Conservation (phyloP, 257 asterid species). For the Solanum dulcamara region DNA sequence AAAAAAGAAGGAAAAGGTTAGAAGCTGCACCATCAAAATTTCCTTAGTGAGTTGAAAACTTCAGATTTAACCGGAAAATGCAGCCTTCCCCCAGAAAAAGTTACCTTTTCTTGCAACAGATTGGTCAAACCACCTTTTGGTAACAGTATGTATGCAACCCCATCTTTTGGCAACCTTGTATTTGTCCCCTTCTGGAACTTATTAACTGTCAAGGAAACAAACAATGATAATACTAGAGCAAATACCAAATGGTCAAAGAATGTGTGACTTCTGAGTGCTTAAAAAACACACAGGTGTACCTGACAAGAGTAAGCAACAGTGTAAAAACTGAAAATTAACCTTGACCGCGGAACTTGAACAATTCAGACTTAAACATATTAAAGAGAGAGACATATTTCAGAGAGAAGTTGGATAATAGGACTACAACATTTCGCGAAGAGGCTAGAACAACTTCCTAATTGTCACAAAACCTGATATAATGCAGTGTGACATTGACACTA, state of each 20-base stretch:
- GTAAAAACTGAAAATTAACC: not conserved
- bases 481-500: not conserved
- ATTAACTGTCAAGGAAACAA: conserved; percentile 50
- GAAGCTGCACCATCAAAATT: conserved; percentile 10
- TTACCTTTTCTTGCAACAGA: conserved; percentile 86
- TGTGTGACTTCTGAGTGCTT: not conserved
- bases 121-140: conserved; percentile 79
- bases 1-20: conserved; percentile 17
- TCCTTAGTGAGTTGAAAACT: too few relatives aligned
- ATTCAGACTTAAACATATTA: not conserved
- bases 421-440: not conserved
- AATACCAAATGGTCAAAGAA: not conserved
- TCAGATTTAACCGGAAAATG: conserved; percentile 6
- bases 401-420: not conserved
- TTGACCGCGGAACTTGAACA: not conserved
- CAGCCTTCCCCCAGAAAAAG: conserved; percentile 6
- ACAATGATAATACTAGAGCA: not conserved
- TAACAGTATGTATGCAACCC: conserved; percentile 59
- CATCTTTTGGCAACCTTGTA: conserved; percentile 82
- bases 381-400: not conserved
- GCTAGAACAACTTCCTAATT: not conserved
- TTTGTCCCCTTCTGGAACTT: conserved; percentile 90
- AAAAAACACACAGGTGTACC: not conserved
- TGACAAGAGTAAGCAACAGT: not conserved
- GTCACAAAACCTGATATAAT: not conserved